Evolutionary conservation across 2,329 filamentous ascomycete species (phyloP), one percentile per base, ranked within the genome.

Genomic region (Ophiostoma sp.): DNA sequence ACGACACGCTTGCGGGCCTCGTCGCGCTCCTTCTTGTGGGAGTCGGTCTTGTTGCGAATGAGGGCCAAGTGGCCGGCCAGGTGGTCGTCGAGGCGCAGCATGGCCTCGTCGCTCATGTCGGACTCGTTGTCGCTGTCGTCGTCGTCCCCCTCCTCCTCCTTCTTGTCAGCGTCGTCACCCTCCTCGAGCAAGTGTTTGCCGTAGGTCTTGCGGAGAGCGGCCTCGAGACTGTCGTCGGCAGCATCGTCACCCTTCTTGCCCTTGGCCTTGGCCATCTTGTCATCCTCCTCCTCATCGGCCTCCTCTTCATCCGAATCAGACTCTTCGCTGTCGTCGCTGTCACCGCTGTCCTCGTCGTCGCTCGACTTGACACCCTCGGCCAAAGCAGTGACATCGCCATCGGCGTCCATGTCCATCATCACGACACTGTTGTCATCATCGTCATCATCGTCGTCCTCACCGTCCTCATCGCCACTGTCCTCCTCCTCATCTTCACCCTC

Each of bases 41-140:
- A 91, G 1, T 85, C 84, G 19, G 84, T 85, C 80, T 93, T 91
- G 76, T 88, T 89, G 68, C 91, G 90, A 74, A 77, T 70, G 76
- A 95, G 91, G 76, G 91, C 90, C 86, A 98, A 97, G 75, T 98
- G 93, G 76, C 93, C 93, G 69, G 91, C 89, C 3, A 99, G 89
- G 79, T 95, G 92, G 12, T 88, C 88, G 78, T 98, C 95, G 19
- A 98, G 85, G 3, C 91, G 91, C 83, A 97, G 91, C 96, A 98
- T 98, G 80, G 97, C 92, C 22, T 95, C 94, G 82, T 98, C 95
- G 75, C 94, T 92, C 94, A 99, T 97, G 82, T 97, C 93, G 2
- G 88, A 90, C 74, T 92, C 92, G 11, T 87, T 87, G 39, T 89
- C 89, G 0, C 85, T 87, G 0, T 85, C 85, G 2, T 87, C 87